Evolutionary conservation across 768 basidiomycete genomes (phyloP).

Genomic region (Boletus huronensis): DNA sequence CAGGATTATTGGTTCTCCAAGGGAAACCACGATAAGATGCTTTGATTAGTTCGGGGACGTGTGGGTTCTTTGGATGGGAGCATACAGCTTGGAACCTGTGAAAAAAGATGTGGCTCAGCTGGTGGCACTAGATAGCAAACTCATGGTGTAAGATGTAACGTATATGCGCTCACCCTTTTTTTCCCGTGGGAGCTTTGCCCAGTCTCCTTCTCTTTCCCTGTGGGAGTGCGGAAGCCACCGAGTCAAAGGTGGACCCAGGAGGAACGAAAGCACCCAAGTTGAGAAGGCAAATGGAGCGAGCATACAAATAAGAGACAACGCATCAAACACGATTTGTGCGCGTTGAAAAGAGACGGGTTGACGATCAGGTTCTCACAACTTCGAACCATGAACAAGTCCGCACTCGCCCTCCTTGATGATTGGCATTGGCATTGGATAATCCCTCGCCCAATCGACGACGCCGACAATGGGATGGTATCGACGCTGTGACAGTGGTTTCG

Average conservation of each 20-base stretch:
- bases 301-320: background rate
- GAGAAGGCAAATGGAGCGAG: constrained; percentile 11
- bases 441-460: constrained; percentile 96
- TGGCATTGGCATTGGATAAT: constrained; percentile 48
- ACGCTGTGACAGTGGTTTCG: constrained; percentile 77
- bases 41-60: constrained; percentile 21
- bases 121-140: background rate
- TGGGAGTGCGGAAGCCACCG: constrained; percentile 4
- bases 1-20: constrained; percentile 86
- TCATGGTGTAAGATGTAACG: too few species aligned
- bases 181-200: constrained; percentile 12
- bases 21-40: constrained; percentile 66
- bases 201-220: constrained; percentile 3
- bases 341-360: background rate
- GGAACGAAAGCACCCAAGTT: constrained; percentile 25
- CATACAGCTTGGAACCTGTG: constrained; percentile 7
- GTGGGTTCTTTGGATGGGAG: constrained; percentile 11
- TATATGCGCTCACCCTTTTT: constrained; percentile 12
- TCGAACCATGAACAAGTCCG: background rate
- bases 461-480: constrained; percentile 73
- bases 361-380: constrained; percentile 3
- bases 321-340: background rate
- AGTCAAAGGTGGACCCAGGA: constrained; percentile 17
- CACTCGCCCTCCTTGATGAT: constrained; percentile 14
- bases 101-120: background rate